These are phyloP conservation scores for Heterobasidion annosum DNA, from an alignment of 1,284 basidiomycete genomes.

Conservation along the genomic window DNA sequence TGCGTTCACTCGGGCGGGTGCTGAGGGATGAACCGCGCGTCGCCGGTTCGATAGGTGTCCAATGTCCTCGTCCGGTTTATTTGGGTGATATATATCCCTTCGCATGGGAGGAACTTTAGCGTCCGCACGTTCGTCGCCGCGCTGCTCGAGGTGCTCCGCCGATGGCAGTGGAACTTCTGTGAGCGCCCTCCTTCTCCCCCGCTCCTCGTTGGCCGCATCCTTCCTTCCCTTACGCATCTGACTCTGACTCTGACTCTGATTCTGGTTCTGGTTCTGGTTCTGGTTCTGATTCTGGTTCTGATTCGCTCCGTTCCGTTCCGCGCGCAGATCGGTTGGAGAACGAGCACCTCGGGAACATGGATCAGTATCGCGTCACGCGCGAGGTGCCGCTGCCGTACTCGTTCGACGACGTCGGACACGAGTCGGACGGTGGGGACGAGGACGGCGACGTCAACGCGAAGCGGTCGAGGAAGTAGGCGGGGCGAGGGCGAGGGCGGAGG, in stretches of 20 bases:
- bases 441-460: slow-evolving; percentile 17
- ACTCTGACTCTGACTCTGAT: neutral
- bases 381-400: slow-evolving; percentile 74
- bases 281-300: neutral
- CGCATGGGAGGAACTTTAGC: slow-evolving; percentile 35
- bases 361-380: slow-evolving; percentile 76
- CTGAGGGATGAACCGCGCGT: neutral
- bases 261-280: neutral
- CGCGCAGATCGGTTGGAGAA: slow-evolving; percentile 69
- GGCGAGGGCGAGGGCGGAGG: no score
- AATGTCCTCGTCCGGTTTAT: slow-evolving; percentile 75
- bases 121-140: slow-evolving; percentile 65
- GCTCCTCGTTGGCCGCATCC: neutral
- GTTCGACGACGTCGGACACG: slow-evolving; percentile 32
- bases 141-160: slow-evolving; percentile 70
- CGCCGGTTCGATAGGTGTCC: slow-evolving; percentile 33
- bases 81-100: slow-evolving; percentile 77
- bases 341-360: slow-evolving; percentile 80
- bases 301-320: neutral
- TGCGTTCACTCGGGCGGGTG: neutral
- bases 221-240: slow-evolving; percentile 4
- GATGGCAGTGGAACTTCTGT: slow-evolving; percentile 94
- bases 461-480: neutral
- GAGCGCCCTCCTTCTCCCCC: slow-evolving; percentile 17
- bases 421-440: slow-evolving; percentile 27